Evolutionary conservation across 1,284 basidiomycete genomes (phyloP).

Genomic region (Leccinum variabile): DNA sequence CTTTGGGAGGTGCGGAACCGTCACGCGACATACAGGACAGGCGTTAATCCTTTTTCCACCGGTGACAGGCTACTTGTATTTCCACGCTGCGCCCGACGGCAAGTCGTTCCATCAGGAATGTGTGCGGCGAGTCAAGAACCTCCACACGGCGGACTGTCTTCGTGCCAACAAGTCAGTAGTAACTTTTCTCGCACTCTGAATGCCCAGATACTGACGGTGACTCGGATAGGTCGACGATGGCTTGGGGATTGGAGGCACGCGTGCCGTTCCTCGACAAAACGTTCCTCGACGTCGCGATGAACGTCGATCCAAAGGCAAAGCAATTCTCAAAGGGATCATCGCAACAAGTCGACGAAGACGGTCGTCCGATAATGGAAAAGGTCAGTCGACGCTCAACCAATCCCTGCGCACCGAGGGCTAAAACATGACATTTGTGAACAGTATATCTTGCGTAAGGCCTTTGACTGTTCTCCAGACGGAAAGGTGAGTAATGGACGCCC

Average conservation of each 20-base stretch:
- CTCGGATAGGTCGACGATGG: slow-evolving; percentile 89
- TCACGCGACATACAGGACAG: neutral
- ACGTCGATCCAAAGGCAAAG: slow-evolving; percentile 86
- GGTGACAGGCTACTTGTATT: slow-evolving; percentile 93
- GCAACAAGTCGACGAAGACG: slow-evolving; percentile 83
- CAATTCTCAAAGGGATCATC: slow-evolving; percentile 83
- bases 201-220: slow-evolving; percentile 6
- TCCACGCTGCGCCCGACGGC: slow-evolving; percentile 95
- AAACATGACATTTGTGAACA: slow-evolving; percentile 30
- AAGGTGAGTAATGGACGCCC: slow-evolving; percentile 52
- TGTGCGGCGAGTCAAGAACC: slow-evolving; percentile 94
- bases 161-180: slow-evolving; percentile 88
- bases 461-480: slow-evolving; percentile 85
- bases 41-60: slow-evolving; percentile 4
- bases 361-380: slow-evolving; percentile 92
- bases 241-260: slow-evolving; percentile 98
- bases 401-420: neutral
- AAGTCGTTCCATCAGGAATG: slow-evolving; percentile 95
- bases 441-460: slow-evolving; percentile 98
- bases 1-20: slow-evolving; percentile 78
- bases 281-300: slow-evolving; percentile 95
- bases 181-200: slow-evolving; percentile 2
- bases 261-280: slow-evolving; percentile 98
- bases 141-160: slow-evolving; percentile 97
- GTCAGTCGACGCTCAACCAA: slow-evolving; percentile 36